Base-by-base conservation (phyloP, 164 flowering plant genomes). In the Piper longum region DNA sequence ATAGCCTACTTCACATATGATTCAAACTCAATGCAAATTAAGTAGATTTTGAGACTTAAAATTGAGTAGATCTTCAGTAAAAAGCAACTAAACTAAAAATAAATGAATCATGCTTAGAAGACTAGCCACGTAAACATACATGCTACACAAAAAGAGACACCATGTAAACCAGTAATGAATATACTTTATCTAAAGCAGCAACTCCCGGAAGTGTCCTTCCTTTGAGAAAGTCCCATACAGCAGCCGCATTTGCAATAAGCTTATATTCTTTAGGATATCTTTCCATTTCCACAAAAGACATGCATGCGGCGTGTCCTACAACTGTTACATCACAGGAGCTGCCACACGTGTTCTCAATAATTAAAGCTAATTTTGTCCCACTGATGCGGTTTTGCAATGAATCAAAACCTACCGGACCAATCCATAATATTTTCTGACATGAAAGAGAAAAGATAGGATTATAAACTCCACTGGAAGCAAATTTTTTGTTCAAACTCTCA, bases 181-280 rank as follows among this genome's bases (percentile, higher is more conserved):
- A 43, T 85, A 88, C 98, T 67, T 85, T 83, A 64, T 91, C 98
- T 59, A 91, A 75, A 66, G 96, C 87, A 70, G 82, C 64, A 41
- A 84, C 71, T 41, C 85, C 95, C 43, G 88, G 98, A 73, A 91
- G 91, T 51, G 70, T 78, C 73, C 84, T 75, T 73, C 86, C 85
- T 74, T 81, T 84, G 43, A 91, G 83, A 82, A 80, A 78, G 52
- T 79, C 85, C 98, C 95, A 91, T 13, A 80, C 74, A 70, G 80
- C 86, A 41, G 92, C 81, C 69, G 86, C 90, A 76, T 69, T 78
- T 65, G 77, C 77, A 60, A 81, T 43, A 72, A 79, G 71, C 65
- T 73, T 62, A 70, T 69, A 72, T 66, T 8, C 48, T 40, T 79
- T 70, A 54, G 62, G 54, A 52, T 67, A 69, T 16, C 60, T 64